A percentile compares a stretch with the other conserved stretches of the same genome.
phyloP scores from a whole-genome alignment of 495 filamentous ascomycete species.

The Annulohypoxylon nitens region DNA sequence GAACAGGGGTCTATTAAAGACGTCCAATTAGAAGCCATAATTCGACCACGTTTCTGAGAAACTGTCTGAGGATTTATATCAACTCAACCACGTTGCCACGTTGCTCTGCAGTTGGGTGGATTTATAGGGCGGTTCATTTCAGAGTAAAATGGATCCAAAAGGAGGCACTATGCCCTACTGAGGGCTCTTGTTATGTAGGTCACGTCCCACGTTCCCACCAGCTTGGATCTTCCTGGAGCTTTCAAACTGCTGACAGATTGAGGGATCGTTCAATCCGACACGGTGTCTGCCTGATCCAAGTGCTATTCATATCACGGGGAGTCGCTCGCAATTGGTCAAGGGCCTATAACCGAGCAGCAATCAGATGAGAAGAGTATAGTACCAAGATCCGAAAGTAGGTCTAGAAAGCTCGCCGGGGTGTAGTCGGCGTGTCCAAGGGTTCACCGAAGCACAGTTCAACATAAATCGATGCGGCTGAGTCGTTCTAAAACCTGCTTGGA shows the following conservation, averaged over 20 bases:
- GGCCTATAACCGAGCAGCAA: not conserved
- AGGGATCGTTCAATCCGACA: not conserved
- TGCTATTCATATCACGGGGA: not conserved
- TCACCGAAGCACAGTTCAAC: conserved; percentile 17
- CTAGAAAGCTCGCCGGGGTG: not conserved
- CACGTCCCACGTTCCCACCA: conserved; percentile 13
- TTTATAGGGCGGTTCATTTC: conserved; percentile 12
- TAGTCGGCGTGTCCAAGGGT: conserved; percentile 1
- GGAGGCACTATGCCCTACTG: conserved; percentile 5
- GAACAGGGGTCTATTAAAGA: conserved; percentile 27
- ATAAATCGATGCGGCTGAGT: conserved; percentile 17
- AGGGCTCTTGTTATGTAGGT: conserved; percentile 9
- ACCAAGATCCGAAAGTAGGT: not conserved
- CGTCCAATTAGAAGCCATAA: conserved; percentile 30
- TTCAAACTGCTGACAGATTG: not conserved
- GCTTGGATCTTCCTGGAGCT: conserved; percentile 1
- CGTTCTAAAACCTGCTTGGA: conserved; percentile 22
- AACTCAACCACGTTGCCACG: conserved; percentile 20
- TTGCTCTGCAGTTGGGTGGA: conserved; percentile 9
- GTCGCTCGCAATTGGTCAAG: not conserved
- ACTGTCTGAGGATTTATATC: conserved; percentile 27
- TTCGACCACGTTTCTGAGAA: conserved; percentile 33
- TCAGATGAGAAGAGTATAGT: not conserved
- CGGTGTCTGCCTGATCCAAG: not conserved
- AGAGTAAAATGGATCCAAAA: not conserved